Base-by-base conservation (phyloP, 164 flowering plant genomes). In the Magnolia sinica region DNA sequence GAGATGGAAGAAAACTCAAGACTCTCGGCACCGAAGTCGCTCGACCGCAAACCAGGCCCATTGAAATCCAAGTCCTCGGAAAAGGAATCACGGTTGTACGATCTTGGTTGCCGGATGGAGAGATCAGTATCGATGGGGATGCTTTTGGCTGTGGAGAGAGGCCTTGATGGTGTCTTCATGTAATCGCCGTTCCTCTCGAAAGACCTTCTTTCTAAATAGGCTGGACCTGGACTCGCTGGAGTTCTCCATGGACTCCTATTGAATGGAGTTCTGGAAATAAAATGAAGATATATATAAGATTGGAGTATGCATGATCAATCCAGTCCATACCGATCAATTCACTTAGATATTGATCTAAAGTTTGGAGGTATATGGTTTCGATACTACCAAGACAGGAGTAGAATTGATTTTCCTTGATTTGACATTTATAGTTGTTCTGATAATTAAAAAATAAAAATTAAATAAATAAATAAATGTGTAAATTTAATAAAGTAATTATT, bases 21-120 rank as follows among this genome's bases (percentile, higher is more conserved):
- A 64, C 81, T 69, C 1, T 82, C 84, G 27, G 69, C 51, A 37
- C 76, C 24, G 20, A 84, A 58, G 76, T 90, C 93, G 16, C 80
- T 10, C 2, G 92, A 84, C 68, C 85, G 87, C 31, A 70, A 76
- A 23, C 55, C 50, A 2, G 59, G 24, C 9, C 18, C 75, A 81
- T 71, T 27, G 64, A 78, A 58, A 24, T 81, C 86, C 24, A 63
- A 22, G 3, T 84, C 88, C 27, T 84, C 87, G 0, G 83, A 71
- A 7, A 77, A 4, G 51, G 89, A 82, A 70, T 76, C 71, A 0
- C 85, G 79, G 52, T 74, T 52, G 22, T 52, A 58, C 16, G 89
- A 75, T 31, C 2, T 51, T 27, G 0, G 50, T 71, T 18, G 11
- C 23, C 70, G 68, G 31, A 68, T 11, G 52, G 55, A 50, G 73